Evolutionary conservation across 306 rosid genomes (phyloP).

Genomic region (Sindora glabra): DNA sequence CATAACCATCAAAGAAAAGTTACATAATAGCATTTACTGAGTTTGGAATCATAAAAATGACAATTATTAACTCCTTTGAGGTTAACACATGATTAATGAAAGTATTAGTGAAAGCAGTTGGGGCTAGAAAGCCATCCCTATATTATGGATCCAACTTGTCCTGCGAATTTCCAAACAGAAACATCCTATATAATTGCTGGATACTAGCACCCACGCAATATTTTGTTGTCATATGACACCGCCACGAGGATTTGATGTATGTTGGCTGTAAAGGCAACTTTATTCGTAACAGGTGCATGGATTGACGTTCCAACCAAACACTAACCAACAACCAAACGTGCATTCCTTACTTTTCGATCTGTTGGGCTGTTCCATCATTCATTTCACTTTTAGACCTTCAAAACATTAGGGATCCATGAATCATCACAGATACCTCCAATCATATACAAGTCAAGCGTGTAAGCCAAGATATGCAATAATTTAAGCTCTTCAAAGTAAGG

Average conservation of each 20-base stretch:
- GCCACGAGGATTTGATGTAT: not conserved
- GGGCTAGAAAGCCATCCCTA: too few species aligned
- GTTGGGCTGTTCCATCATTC: conserved; percentile 13
- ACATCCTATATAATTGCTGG: too few species aligned
- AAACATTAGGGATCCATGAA: not conserved
- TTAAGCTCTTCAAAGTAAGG: not conserved
- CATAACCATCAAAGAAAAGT: too few species aligned
- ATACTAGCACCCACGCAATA: too few species aligned
- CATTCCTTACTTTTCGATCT: conserved; percentile 23
- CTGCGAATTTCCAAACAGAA: too few species aligned
- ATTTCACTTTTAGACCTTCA: not conserved
- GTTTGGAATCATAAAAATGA: too few species aligned
- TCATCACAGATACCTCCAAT: not conserved
- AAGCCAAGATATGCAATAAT: not conserved
- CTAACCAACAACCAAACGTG: conserved; percentile 25
- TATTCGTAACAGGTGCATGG: conserved; percentile 13
- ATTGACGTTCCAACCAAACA: not conserved
- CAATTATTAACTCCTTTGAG: too few species aligned
- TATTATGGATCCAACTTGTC: too few species aligned
- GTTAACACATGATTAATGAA: too few species aligned
- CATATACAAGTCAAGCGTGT: not conserved
- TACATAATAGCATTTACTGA: too few species aligned
- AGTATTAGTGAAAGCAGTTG: too few species aligned
- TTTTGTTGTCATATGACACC: too few species aligned
- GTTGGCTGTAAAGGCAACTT: conserved; percentile 15